Evolutionary conservation across 306 rosid genomes (phyloP), one percentile per base, ranked within the genome.

Genomic region (Quercus cerris): DNA sequence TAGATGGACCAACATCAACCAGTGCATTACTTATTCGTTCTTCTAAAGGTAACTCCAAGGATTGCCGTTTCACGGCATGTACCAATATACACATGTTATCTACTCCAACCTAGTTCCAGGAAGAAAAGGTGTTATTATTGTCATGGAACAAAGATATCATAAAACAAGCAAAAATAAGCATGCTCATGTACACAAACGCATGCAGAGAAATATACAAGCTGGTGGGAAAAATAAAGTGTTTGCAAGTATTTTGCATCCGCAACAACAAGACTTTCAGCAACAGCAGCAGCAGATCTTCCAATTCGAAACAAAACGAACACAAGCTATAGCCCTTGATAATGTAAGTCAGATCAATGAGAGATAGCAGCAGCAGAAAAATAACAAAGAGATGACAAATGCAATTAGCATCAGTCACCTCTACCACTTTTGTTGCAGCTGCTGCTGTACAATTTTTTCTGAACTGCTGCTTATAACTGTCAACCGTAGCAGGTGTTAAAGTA

Each of bases 51-150:
- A 91, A 84, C 77, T 70, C 89, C 61, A 78, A 54, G 74, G 97
- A 80, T 80, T 94, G 95, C 61, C 99, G 88, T 86, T 94, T 94
- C 81, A 90, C 89, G 72, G 99, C 94, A 86, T 94, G 95, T 80
- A 94, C 97, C 83, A 94, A 83, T 80, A 94, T 93, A 81, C 99
- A 94, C 99, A 94, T 94, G 88, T 93, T 94, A 91, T 94, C 97
- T 23, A 94, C 99, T 80, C 99, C 99, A 84, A 94, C 98, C 98
- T 94, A 88, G 80, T 73, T 52, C 82, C 20, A 73, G 51, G 62
- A 80, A 83, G 71, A 76, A 18, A 20, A 6, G 9, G 46, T 18
- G 35, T 61, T 30, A 67, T 3, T 3, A 67, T 67, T 18, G 49
- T 9, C 52, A 18, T 17, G 31, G 46, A 30, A 64, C 41, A 30